These are phyloP conservation scores for Mycena metata DNA, from an alignment of 768 basidiomycete species.

Conservation along the genomic window DNA sequence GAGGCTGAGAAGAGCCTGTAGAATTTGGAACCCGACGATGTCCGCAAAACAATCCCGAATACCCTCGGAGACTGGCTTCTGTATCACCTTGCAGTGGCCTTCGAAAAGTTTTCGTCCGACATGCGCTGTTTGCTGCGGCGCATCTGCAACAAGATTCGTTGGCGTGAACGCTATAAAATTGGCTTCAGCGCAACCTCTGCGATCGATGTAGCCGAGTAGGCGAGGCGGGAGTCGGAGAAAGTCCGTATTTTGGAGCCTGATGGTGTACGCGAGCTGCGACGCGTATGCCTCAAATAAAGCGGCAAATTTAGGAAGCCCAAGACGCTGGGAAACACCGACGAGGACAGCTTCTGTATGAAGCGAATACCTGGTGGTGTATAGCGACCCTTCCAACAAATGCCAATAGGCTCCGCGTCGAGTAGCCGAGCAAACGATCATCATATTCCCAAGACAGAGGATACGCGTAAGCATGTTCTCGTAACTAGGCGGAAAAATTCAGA, in stretches of 20 bases:
- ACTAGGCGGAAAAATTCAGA: constrained; percentile 53
- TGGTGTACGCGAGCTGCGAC: constrained; percentile 78
- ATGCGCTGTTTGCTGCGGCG: constrained; percentile 42
- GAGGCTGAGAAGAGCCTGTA: constrained; percentile 58
- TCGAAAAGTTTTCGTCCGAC: constrained; percentile 64
- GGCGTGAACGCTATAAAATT: constrained; percentile 79
- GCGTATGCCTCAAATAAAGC: constrained; percentile 85
- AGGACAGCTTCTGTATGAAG: constrained; percentile 67
- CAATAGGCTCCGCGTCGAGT: constrained; percentile 88
- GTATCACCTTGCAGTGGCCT: constrained; percentile 72
- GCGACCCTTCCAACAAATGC: constrained; percentile 83
- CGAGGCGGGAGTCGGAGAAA: constrained; percentile 75
- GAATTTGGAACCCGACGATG: constrained; percentile 73
- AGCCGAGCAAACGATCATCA: constrained; percentile 82
- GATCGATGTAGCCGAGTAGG: constrained; percentile 81
- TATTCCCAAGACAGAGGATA: constrained; percentile 78
- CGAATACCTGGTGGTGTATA: constrained; percentile 51
- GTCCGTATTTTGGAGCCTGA: constrained; percentile 64
- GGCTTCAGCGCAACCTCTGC: constrained; percentile 74
- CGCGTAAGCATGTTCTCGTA: constrained; percentile 84
- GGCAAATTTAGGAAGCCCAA: constrained; percentile 74
- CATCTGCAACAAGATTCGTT: constrained; percentile 67
- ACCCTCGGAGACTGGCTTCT: constrained; percentile 64
- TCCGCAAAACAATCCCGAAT: constrained; percentile 76
- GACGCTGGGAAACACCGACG: constrained; percentile 68